Evolutionary conservation across 768 basidiomycete genomes (phyloP), one percentile per base, ranked within the genome.

Genomic region (Xerocomellus dryophilus): DNA sequence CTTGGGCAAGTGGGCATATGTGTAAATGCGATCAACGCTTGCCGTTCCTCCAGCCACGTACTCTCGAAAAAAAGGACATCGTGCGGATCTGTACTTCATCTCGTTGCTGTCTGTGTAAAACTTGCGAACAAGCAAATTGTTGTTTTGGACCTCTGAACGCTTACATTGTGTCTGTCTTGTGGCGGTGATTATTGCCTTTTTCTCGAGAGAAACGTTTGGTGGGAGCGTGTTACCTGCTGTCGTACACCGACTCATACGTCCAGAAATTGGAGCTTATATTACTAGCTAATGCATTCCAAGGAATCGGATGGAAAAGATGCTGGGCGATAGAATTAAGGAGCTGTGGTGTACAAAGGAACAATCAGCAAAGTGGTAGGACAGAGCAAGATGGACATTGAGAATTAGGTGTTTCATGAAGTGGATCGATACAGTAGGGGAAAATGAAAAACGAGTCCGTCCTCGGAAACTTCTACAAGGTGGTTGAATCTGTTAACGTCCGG

Each of bases 1-100:
- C 9, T 44, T 70, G 43, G 76, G 78, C 18, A 58, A 63, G 20
- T 77, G 76, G 76, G 57, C 69, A 27, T 78, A 76, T 21, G 71
- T 70, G n/a, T 77, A 59, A 64, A 14, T 25, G 25, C 35, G 17
- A 17, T 32, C 38, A 2, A 44, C 29, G 34, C 11, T 38, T 8
- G 40, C 34, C 23, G 35, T 50, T 48, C 46, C 18, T 53, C 35
- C 31, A 43, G 44, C 45, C 43, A 27, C 29, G 47, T 50, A 4
- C 18, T 34, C 32, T 57, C 39, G 27, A 12, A n/a, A 41, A 52
- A 35, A 29, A 5, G 23, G 5, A 25, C 23, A 23, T 34, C 29
- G 5, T 53, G 34, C 36, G 21, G 21, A 42, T 47, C 25, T 47
- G 31, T 62, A 32, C 51, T 41, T 43, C 14, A 62, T 59, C 21